Evolutionary conservation across 106 monocot species (phyloP).

Genomic region (Dendrobium huoshanense): DNA sequence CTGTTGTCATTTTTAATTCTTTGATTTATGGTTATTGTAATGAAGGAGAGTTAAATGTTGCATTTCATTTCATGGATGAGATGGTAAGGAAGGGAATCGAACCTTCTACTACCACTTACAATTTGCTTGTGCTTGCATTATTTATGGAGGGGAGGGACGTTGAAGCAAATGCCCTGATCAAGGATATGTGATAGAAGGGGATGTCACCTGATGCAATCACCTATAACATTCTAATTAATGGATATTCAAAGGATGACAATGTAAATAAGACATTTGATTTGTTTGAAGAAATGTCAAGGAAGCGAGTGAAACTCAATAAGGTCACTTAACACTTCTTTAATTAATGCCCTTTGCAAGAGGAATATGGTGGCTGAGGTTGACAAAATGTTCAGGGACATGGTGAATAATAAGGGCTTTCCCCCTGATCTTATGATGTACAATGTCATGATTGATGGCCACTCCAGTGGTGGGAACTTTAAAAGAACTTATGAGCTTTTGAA

Average conservation of each 20-base stretch:
- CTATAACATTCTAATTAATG: slow-evolving; percentile 82
- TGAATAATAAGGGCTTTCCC: slow-evolving; percentile 18
- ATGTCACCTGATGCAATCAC: slow-evolving; percentile 53
- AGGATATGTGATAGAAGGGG: slow-evolving; percentile 53
- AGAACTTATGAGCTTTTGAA: slow-evolving; percentile 49
- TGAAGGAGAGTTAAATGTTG: slow-evolving; percentile 38
- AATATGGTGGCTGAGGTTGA: slow-evolving; percentile 48
- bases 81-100: slow-evolving; percentile 53
- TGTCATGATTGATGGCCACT: slow-evolving; percentile 80
- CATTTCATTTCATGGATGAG: slow-evolving; percentile 43
- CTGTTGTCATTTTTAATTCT: slow-evolving; percentile 43
- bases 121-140: slow-evolving; percentile 54
- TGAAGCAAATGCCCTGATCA: slow-evolving; percentile 36
- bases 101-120: slow-evolving; percentile 46
- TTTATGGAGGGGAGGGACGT: slow-evolving; percentile 54
- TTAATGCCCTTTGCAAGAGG: slow-evolving; percentile 55
- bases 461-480: slow-evolving; percentile 37
- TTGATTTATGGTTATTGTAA: slow-evolving; percentile 64
- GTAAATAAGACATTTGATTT: slow-evolving; percentile 52
- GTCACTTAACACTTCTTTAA: slow-evolving; percentile 78
- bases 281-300: slow-evolving; percentile 52
- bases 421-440: slow-evolving; percentile 81
- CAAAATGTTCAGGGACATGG: slow-evolving; percentile 39
- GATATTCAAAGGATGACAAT: slow-evolving; percentile 53
- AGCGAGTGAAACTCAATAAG: slow-evolving; percentile 36